Base-by-base conservation (phyloP, 768 basidiomycete genomes). In the Cytidiella melzeri region DNA sequence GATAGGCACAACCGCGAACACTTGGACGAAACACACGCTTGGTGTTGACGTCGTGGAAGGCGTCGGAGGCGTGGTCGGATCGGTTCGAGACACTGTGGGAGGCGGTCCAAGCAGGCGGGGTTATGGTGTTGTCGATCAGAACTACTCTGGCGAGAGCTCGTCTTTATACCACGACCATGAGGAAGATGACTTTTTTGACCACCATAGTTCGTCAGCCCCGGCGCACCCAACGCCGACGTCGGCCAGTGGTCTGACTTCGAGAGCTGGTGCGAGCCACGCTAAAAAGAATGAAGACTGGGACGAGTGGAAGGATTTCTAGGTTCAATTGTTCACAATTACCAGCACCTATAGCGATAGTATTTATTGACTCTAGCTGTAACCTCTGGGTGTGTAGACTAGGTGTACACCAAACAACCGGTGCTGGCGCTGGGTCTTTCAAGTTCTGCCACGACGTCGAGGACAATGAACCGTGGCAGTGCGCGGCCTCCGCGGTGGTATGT, bases 11-110 rank as follows among this genome's bases (percentile, higher is more conserved):
- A 68, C 75, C 1, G 87, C 83, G 7, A 91, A 90, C 57, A 73
- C 83, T 56, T 89, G 89, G 87, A 79, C 83, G 20, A 89, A 81
- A 68, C 64, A 67, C 41, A 83, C 81, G 64, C 74, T 83, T 45
- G 94, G 94, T 9, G 83, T 94, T 3, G 93, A 97, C 64, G 85
- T 95, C 6, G 90, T 79, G 45, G 84, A 79, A 57, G 82, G 78
- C 40, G 77, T 93, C 39, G 83, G 81, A 11, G 82, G 80, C 34
- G 75, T 87, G 7, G 82, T 87, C 26, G 79, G 75, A 30, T 73
- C 69, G 0, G 84, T 87, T 47, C 79, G 71, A 62, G 83, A 83
- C 30, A 71, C 61, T 3, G 65, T 86, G 21, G 69, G 72, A 1
- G 71, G 79, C 15, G 77, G 79, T 3, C 86, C 85, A 30, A 60